Evolutionary conservation across 2,329 filamentous ascomycete genomes (phyloP).

Genomic region (Amesomyces nigricolor): DNA sequence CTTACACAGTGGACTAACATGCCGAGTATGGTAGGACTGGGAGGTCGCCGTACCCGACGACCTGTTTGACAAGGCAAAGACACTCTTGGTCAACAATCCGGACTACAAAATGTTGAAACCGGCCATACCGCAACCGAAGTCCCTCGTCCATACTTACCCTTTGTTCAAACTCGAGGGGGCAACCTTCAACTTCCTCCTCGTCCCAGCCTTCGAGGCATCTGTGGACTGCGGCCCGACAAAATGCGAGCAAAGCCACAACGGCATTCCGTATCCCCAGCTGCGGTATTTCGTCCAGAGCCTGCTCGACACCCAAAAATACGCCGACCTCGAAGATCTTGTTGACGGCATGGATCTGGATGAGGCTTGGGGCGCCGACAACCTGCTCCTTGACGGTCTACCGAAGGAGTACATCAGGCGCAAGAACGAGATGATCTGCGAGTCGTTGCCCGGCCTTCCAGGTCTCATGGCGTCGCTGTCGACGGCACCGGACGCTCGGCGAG

Average conservation of each 20-base stretch:
- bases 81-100: background rate
- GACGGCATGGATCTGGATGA: slow-evolving; percentile 5
- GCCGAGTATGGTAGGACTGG: background rate
- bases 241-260: slow-evolving; percentile 5
- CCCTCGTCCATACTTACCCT: slow-evolving; percentile 8
- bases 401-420: slow-evolving; percentile 5
- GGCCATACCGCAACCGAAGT: background rate
- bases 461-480: background rate
- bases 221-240: background rate
- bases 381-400: background rate
- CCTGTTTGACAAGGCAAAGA: background rate
- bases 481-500: background rate
- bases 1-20: background rate
- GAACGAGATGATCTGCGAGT: slow-evolving; percentile 1
- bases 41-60: slow-evolving; percentile 5
- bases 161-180: slow-evolving; percentile 3
- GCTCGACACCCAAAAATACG: slow-evolving; percentile 5
- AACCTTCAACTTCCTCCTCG: background rate
- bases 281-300: slow-evolving; percentile 3
- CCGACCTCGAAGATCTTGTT: slow-evolving; percentile 3
- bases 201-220: background rate
- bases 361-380: slow-evolving; percentile 2
- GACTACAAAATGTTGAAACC: background rate
- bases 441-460: background rate
- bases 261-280: slow-evolving; percentile 9